phyloP scores from a whole-genome alignment of 164 flowering plant genomes.

The Tinospora cordifolia region DNA sequence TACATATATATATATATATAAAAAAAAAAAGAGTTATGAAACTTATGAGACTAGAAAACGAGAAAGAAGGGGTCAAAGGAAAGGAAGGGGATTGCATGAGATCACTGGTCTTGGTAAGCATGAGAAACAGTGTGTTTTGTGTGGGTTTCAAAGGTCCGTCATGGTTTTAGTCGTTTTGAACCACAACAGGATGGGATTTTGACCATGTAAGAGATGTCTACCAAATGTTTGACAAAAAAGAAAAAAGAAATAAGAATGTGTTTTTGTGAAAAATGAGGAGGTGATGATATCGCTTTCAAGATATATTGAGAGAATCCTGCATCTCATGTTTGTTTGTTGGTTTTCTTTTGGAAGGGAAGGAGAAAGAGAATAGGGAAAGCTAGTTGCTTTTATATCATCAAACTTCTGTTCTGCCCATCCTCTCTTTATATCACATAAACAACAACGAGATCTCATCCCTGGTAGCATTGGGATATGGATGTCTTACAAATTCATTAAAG shows the following conservation, averaged over 20 bases:
- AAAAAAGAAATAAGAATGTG: background rate
- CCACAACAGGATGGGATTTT: constrained; percentile 12
- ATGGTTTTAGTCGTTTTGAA: constrained; percentile 16
- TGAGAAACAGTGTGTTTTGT: background rate
- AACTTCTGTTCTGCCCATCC: background rate
- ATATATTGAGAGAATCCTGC: constrained; percentile 28
- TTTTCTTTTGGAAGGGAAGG: constrained; percentile 26
- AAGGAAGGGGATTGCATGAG: too few species aligned
- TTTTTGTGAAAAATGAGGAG: background rate
- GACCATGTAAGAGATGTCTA: constrained; percentile 6
- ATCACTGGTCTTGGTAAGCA: background rate
- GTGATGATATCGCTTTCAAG: constrained; percentile 27
- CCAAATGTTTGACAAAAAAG: background rate
- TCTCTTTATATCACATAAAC: constrained; percentile 9
- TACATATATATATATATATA: too few species aligned
- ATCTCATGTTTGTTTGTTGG: constrained; percentile 23
- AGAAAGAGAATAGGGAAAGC: constrained; percentile 12
- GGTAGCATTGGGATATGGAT: background rate
- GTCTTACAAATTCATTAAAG: background rate
- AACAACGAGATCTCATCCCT: background rate
- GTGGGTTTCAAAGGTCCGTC: constrained; percentile 7
- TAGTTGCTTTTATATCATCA: constrained; percentile 17
- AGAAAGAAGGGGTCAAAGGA: background rate
- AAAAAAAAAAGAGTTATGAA: background rate
- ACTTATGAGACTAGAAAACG: too few species aligned